phyloP scores from a whole-genome alignment of 352 stramenopile species.

The Phytophthora meadii region DNA sequence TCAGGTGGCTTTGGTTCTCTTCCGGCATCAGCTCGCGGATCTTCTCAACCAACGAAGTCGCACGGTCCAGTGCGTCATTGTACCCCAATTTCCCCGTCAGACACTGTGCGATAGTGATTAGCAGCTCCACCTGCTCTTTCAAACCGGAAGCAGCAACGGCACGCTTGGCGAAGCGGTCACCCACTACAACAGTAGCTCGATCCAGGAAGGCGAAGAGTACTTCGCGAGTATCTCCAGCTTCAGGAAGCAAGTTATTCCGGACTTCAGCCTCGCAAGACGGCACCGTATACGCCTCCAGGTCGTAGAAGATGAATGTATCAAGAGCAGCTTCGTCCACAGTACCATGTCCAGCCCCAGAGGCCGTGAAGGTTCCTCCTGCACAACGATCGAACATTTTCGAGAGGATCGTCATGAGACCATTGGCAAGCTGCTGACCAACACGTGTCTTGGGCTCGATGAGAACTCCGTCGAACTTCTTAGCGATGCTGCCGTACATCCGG shows the following conservation, averaged over 20 bases:
- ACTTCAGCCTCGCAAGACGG: slow-evolving; percentile 45
- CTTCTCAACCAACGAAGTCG: slow-evolving; percentile 45
- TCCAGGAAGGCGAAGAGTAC: slow-evolving; percentile 69
- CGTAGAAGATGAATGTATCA: slow-evolving; percentile 62
- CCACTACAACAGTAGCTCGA: slow-evolving; percentile 62
- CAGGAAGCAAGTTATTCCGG: slow-evolving; percentile 32
- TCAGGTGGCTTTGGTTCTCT: slow-evolving; percentile 66
- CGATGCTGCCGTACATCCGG: slow-evolving; percentile 59
- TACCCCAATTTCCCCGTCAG: slow-evolving; percentile 51
- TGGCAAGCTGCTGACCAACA: slow-evolving; percentile 39
- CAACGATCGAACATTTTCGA: slow-evolving; percentile 59
- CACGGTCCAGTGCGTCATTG: slow-evolving; percentile 51
- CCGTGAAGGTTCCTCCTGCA: slow-evolving; percentile 23
- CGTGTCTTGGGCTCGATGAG: slow-evolving; percentile 59
- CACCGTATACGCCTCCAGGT: slow-evolving; percentile 43
- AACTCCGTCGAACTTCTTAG: slow-evolving; percentile 66
- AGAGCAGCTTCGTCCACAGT: slow-evolving; percentile 25
- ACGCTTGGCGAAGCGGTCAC: slow-evolving; percentile 63
- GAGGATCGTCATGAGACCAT: slow-evolving; percentile 61
- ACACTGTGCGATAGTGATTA: slow-evolving; percentile 68
- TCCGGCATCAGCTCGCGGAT: slow-evolving; percentile 50
- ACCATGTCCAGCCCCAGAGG: slow-evolving; percentile 9
- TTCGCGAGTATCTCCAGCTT: slow-evolving; percentile 49
- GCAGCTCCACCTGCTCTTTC: slow-evolving; percentile 64
- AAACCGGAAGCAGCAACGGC: slow-evolving; percentile 54